Conservation (phyloP, 208 protist genomes). For the Trypanosoma lewisi region DNA sequence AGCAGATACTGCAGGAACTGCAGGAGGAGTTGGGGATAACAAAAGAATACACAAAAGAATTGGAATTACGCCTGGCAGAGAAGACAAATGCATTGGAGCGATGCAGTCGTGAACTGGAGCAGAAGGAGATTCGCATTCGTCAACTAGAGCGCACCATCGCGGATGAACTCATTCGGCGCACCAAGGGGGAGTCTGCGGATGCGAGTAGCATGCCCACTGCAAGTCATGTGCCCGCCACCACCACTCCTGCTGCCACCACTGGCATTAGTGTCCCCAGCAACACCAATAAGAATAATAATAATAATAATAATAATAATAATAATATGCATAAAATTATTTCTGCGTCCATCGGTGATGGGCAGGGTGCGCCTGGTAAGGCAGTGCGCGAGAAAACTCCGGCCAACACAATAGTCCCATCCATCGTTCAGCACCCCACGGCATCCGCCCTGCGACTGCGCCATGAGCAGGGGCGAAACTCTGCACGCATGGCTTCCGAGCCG, state of each 20-base stretch:
- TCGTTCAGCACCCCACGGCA: background rate
- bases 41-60: slow-evolving; percentile 36
- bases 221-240: too few species aligned
- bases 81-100: slow-evolving; percentile 37
- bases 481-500: background rate
- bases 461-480: background rate
- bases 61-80: slow-evolving; percentile 44
- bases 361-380: background rate
- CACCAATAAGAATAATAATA: background rate
- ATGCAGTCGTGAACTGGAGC: slow-evolving; percentile 38
- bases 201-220: background rate
- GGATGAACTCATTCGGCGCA: slow-evolving; percentile 49
- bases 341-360: too few species aligned
- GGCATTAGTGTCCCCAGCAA: background rate
- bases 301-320: background rate
- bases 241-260: background rate
- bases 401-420: background rate
- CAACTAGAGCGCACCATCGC: slow-evolving; percentile 79
- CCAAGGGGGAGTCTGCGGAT: background rate
- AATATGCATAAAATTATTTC: too few species aligned
- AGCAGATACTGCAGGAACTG: slow-evolving; percentile 8
- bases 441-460: background rate
- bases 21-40: slow-evolving; percentile 2
- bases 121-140: slow-evolving; percentile 72
- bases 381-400: background rate